These are phyloP conservation scores for Rusavskia elegans DNA, from an alignment of 495 filamentous ascomycete species.

Conservation along the genomic window DNA sequence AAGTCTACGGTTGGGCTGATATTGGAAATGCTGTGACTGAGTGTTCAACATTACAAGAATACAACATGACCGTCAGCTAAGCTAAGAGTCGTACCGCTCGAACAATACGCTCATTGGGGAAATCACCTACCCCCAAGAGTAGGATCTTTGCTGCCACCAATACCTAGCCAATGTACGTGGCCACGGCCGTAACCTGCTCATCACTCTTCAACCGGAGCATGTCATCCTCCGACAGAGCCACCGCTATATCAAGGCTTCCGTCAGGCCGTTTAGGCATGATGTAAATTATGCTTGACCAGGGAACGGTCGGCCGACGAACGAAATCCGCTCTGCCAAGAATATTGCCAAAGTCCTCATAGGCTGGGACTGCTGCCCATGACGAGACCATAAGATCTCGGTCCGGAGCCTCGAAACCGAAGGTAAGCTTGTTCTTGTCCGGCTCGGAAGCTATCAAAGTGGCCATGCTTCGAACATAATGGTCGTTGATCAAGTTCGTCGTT, in stretches of 20 bases:
- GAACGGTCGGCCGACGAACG: constrained; percentile 32
- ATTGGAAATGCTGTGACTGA: too few relatives aligned
- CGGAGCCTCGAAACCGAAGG: constrained; percentile 13
- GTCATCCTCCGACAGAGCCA: constrained; percentile 30
- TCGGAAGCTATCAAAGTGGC: constrained; percentile 22
- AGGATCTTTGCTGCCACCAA: background rate
- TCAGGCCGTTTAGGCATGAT: constrained; percentile 22
- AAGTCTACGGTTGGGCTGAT: too few relatives aligned
- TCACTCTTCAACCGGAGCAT: constrained; percentile 21
- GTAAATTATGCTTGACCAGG: constrained; percentile 32
- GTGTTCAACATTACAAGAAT: too few relatives aligned
- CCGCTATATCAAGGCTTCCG: constrained; percentile 22
- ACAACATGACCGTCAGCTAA: too few relatives aligned
- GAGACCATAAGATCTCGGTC: constrained; percentile 31
- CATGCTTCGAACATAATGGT: constrained; percentile 25
- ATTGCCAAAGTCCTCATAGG: constrained; percentile 31
- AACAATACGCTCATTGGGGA: too few relatives aligned
- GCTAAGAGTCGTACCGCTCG: too few relatives aligned
- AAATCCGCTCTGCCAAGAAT: constrained; percentile 31
- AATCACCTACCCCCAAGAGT: background rate
- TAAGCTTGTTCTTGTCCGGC: constrained; percentile 18
- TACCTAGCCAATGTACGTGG: background rate
- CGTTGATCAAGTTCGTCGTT: constrained; percentile 17
- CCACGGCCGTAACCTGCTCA: constrained; percentile 2
- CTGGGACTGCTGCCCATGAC: constrained; percentile 35